Evolutionary conservation across 2,329 filamentous ascomycete genomes (phyloP), one percentile per base, ranked within the genome.

Genomic region (Apiospora phragmitis): DNA sequence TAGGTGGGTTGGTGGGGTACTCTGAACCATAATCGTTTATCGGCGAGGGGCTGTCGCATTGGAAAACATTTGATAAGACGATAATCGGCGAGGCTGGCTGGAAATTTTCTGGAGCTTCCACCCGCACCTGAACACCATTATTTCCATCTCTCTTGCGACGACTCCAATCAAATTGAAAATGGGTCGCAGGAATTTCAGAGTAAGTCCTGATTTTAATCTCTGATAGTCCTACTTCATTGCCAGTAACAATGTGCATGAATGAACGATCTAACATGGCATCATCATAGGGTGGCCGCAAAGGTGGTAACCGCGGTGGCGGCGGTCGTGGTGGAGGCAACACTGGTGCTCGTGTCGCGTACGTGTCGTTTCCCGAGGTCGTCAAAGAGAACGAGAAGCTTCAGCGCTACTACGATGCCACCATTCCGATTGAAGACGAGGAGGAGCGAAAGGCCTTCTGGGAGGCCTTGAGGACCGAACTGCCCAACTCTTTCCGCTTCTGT

Each of bases 401-500:
- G 83, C 86, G 87, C 74, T 98, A 93, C 85, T 99, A 99, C 86
- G 92, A 97, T 79, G 85, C 88, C 73, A 86, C 95, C 41, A 87
- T 93, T 7, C 89, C 94, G 71, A 84, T 98, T 9, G 87, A 92
- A 0, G 93, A 94, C 67, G 90, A 91, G 65, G 95, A 98, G 83
- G 95, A 98, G 83, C 90, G 89, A 77, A 86, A 90, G 70, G 87
- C 89, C 12, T 98, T 98, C 83, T 99, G 96, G 96, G 88, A 89
- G 47, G 90, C 93, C 0, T 85, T 98, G 80, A 90, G 91, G 77
- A 90, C 92, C 74, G 95, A 98, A 79, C 85, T 99, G 68, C 96
- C 96, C 70, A 98, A 98, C 85, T 98, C 95, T 82, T 99, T 98
- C 85, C 91, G 96, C 72, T 99, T 99, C 84, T 97, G 94, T 72